These are phyloP conservation scores for Rosa persica DNA, from an alignment of 306 rosid species.

Conservation along the genomic window DNA sequence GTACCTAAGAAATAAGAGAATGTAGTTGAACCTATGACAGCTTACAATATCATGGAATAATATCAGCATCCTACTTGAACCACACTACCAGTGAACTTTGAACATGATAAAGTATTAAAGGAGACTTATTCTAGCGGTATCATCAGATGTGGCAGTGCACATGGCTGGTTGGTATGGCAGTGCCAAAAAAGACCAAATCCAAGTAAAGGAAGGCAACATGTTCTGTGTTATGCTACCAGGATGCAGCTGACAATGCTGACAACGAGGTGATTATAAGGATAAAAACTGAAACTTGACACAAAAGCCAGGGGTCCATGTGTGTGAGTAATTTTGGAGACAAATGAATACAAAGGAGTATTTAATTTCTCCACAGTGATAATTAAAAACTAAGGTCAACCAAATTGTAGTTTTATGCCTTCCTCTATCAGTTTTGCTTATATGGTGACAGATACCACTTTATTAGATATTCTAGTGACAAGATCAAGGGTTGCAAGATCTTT, in stretches of 20 bases:
- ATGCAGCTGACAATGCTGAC: slow-evolving; percentile 5
- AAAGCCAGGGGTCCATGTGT: not conserved
- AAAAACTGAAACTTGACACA: not conserved
- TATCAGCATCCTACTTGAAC: not conserved
- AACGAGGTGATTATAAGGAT: not conserved
- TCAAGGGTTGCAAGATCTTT: not conserved
- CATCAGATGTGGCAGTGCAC: not conserved
- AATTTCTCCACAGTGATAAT: not conserved
- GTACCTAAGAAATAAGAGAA: not conserved
- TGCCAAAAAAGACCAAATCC: not conserved
- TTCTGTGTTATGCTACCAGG: not conserved
- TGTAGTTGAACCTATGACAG: not conserved
- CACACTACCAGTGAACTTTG: not conserved
- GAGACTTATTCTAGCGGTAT: not conserved
- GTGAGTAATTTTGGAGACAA: not conserved
- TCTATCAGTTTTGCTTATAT: not conserved
- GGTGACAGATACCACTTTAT: not conserved
- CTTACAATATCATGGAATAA: not conserved
- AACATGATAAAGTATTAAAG: not conserved
- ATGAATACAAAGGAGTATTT: not conserved
- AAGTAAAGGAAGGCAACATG: not conserved
- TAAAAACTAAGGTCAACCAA: not conserved
- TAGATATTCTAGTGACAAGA: not conserved
- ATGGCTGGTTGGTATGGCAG: not conserved
- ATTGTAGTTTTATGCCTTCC: not conserved